Conservation (phyloP, 371 early-diverging fungal species). For the Mucor velutinosus region DNA sequence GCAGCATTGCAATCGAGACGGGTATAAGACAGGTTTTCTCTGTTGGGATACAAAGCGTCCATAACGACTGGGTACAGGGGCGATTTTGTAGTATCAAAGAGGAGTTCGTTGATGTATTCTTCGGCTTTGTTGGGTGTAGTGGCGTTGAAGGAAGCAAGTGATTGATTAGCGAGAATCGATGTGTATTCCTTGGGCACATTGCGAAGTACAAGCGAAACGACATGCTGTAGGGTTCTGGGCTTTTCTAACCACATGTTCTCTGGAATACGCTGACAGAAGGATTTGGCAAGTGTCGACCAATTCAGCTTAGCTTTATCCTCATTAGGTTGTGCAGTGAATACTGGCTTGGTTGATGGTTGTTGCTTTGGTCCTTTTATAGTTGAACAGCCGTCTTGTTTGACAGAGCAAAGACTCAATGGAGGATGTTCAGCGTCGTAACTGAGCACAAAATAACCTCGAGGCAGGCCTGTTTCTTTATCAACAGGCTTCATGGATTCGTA, state of each 20-base stretch:
- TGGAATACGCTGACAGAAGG: constrained; percentile 52
- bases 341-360: background rate
- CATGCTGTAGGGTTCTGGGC: constrained; percentile 47
- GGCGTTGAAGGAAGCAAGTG: constrained; percentile 30
- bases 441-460: constrained; percentile 87
- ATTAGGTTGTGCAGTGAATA: background rate
- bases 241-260: constrained; percentile 57
- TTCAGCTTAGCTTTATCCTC: constrained; percentile 30
- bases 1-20: constrained; percentile 28
- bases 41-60: constrained; percentile 38
- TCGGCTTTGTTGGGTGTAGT: constrained; percentile 32
- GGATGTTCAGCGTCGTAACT: constrained; percentile 51
- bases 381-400: constrained; percentile 3
- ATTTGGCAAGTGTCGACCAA: constrained; percentile 52
- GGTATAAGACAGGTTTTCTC: constrained; percentile 20
- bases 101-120: constrained; percentile 39
- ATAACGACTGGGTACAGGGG: constrained; percentile 49
- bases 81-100: constrained; percentile 45
- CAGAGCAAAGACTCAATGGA: constrained; percentile 45
- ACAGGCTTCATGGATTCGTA: constrained; percentile 81
- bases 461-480: constrained; percentile 77
- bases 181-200: constrained; percentile 54
- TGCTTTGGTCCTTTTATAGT: background rate
- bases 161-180: constrained; percentile 43
- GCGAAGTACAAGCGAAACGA: constrained; percentile 46